phyloP scores from a whole-genome alignment of 1,139 yeast genomes.

The Saccharomyces hybrid region DNA sequence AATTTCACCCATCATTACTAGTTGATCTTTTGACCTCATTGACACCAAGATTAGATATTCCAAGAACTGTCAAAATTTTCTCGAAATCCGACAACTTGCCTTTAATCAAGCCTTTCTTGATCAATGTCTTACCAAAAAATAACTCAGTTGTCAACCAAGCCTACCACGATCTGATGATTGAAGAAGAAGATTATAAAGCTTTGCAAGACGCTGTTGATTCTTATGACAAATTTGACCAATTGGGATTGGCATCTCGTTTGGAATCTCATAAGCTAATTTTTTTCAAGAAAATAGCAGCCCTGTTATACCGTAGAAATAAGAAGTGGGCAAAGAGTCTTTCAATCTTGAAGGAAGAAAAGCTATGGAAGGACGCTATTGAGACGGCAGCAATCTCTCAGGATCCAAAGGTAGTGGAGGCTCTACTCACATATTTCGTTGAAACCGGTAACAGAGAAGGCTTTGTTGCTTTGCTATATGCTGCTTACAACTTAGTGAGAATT shows the following conservation, averaged over 20 bases:
- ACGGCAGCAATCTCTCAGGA: conserved; percentile 83
- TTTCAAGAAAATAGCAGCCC: conserved; percentile 94
- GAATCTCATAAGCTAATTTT: conserved; percentile 87
- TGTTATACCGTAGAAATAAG: conserved; percentile 87
- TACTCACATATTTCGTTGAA: conserved; percentile 86
- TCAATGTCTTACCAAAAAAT: conserved; percentile 85
- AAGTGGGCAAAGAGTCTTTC: conserved; percentile 87
- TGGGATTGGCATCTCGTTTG: conserved; percentile 85
- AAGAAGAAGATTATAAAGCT: conserved; percentile 92
- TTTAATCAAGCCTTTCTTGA: conserved; percentile 87
- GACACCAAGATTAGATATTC: conserved; percentile 87
- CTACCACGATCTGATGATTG: conserved; percentile 88
- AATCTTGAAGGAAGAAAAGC: conserved; percentile 80
- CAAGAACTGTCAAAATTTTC: conserved; percentile 92
- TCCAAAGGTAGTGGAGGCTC: conserved; percentile 77
- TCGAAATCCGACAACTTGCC: conserved; percentile 94
- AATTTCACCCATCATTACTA: conserved; percentile 84
- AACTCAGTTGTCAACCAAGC: conserved; percentile 89
- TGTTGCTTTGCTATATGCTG: conserved; percentile 79
- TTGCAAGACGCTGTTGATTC: conserved; percentile 80
- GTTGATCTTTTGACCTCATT: conserved; percentile 79
- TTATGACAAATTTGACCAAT: conserved; percentile 83
- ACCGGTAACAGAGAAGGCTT: conserved; percentile 96
- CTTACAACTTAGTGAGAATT: conserved; percentile 70
- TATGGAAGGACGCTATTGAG: conserved; percentile 90